Base-by-base conservation (phyloP, 2,329 filamentous ascomycete genomes). In the Phyllosticta capitalensis region DNA sequence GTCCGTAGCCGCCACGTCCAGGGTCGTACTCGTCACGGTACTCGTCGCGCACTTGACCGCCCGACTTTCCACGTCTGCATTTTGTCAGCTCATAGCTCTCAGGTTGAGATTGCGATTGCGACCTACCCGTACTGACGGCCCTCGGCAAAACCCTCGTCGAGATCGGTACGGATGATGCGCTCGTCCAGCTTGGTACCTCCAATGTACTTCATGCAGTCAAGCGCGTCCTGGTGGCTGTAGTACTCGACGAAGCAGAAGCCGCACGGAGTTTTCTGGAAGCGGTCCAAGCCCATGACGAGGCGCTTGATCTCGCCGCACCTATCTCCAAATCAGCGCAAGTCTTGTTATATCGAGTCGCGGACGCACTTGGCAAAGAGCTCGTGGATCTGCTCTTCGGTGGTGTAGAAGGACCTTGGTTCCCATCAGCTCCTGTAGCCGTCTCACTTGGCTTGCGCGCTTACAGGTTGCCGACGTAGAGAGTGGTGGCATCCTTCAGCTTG, bases 221-320 rank as follows among this genome's bases (percentile, higher is more conserved):
- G 82, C 9, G 94, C 94, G 74, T 99, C 94, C 71, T 96, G 88
- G 74, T 97, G 94, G 28, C 87, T 96, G 79, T 96, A 97, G 78
- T 99, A 99, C 76, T 99, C 94, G 69, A 99, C 94, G 71, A 99
- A 99, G 80, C 94, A 99, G 81, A 99, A 99, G 49, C 94, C 94
- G 75, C 94, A 99, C 1, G 94, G 94, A 0, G 94, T 99, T 79
- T 99, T 99, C 75, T 88, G 89, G 79, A 94, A 96, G 61, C 94
- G 88, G 73, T 99, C 94, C 56, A 99, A 84, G 55, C 94, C 94
- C 94, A 99, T 99, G 65, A 99, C 85, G 54, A 99, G 84, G 26
- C 94, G 89, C 78, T 99, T 99, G 76, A 99, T 95, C 78, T 97
- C 94, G 68, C 94, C 94, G 75, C 91, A 87, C 71, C 81, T 84